Percentiles rank a stretch among this genome's conserved stretches.
These are phyloP conservation scores for Diaporthe eres DNA, from an alignment of 2,329 filamentous ascomycete species.

Conservation along the genomic window DNA sequence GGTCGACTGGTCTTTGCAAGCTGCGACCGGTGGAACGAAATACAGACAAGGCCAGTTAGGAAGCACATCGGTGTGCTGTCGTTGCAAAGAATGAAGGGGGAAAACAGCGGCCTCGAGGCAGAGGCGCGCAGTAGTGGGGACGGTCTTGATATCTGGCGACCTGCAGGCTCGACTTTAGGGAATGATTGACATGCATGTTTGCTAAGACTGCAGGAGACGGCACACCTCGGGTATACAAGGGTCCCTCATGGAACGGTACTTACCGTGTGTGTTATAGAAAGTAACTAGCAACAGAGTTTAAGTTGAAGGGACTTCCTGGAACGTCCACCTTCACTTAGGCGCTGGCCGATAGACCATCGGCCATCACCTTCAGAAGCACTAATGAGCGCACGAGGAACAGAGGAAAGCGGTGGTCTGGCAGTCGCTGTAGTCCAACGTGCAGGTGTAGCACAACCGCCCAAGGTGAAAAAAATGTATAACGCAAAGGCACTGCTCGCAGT, in stretches of 20 bases:
- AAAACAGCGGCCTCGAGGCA: constrained; percentile 13
- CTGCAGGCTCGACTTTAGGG: constrained; percentile 17
- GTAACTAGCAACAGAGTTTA: constrained; percentile 8
- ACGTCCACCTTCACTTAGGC: neutral
- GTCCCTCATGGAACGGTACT: constrained; percentile 25
- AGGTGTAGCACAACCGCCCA: neutral
- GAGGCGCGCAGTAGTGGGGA: constrained; percentile 11
- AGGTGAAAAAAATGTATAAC: neutral
- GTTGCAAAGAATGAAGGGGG: constrained; percentile 28
- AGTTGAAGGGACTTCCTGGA: neutral
- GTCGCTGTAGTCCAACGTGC: neutral
- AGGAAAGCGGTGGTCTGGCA: neutral
- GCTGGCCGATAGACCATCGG: constrained; percentile 3
- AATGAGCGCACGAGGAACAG: neutral
- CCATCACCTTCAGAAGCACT: neutral
- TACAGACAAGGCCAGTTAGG: constrained; percentile 25
- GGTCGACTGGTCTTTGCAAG: constrained; percentile 14
- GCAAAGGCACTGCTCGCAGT: neutral
- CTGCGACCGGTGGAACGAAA: constrained; percentile 16
- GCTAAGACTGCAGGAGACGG: constrained; percentile 28
- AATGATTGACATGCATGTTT: constrained; percentile 32
- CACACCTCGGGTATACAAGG: constrained; percentile 31
- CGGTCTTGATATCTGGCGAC: constrained; percentile 37
- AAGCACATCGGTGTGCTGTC: constrained; percentile 12
- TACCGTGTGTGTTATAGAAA: constrained; percentile 34